Conservation (phyloP, 768 basidiomycete genomes). For the Podaxis sp. region DNA sequence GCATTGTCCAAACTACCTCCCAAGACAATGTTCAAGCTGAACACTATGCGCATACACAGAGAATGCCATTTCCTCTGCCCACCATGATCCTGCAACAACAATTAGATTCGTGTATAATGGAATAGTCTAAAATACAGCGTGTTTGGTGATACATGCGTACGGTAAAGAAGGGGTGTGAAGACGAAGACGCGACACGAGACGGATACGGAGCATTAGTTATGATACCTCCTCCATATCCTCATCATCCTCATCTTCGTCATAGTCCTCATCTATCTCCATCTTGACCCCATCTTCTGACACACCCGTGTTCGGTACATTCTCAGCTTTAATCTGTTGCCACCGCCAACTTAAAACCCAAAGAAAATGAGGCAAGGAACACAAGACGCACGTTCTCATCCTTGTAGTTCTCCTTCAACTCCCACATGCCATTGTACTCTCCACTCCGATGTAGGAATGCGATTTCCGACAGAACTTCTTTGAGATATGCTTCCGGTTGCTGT, state of each 20-base stretch:
- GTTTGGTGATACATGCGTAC: background rate
- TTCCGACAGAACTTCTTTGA: slow-evolving; percentile 77
- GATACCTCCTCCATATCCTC: slow-evolving; percentile 74
- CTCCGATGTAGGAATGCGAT: slow-evolving; percentile 74
- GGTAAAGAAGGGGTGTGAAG: background rate
- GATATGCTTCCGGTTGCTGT: slow-evolving; percentile 82
- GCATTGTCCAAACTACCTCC: too few relatives aligned
- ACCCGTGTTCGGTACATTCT: slow-evolving; percentile 39
- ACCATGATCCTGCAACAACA: background rate
- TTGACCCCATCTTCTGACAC: slow-evolving; percentile 29
- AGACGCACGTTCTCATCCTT: slow-evolving; percentile 53
- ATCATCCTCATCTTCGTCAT: slow-evolving; percentile 55
- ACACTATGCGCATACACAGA: too few relatives aligned
- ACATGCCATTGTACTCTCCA: slow-evolving; percentile 77
- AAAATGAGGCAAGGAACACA: background rate
- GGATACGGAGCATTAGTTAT: slow-evolving; percentile 21
- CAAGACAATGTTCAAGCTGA: too few relatives aligned
- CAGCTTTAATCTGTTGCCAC: slow-evolving; percentile 35
- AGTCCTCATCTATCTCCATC: slow-evolving; percentile 51
- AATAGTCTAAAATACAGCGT: background rate
- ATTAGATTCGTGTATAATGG: background rate
- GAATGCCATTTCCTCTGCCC: background rate
- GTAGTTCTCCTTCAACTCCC: slow-evolving; percentile 74
- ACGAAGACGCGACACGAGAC: background rate
- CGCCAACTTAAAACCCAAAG: background rate